phyloP scores from a whole-genome alignment of 768 basidiomycete genomes.

The Pisolithus albus region DNA sequence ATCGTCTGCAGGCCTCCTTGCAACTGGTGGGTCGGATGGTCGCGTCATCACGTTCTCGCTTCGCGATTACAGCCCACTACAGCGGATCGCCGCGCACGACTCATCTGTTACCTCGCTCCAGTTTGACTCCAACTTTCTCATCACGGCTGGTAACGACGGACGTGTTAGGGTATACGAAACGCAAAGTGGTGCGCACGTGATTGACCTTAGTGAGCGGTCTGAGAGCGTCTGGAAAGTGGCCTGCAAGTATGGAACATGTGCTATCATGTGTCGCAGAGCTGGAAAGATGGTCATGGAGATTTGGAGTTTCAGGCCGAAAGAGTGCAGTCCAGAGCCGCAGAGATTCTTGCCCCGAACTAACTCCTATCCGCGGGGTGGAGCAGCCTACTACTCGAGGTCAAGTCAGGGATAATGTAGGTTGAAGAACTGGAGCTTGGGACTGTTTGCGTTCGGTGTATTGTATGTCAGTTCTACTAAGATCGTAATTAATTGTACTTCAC shows the following conservation, averaged over 20 bases:
- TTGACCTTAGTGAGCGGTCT: constrained; percentile 70
- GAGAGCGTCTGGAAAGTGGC: constrained; percentile 87
- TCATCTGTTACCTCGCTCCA: constrained; percentile 83
- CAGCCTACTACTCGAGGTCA: too few relatives aligned
- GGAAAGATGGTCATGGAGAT: constrained; percentile 87
- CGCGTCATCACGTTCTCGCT: constrained; percentile 70
- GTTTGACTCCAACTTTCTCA: constrained; percentile 74
- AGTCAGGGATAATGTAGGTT: too few relatives aligned
- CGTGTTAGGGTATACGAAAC: constrained; percentile 69
- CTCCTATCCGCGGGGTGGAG: too few relatives aligned
- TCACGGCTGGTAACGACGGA: constrained; percentile 83
- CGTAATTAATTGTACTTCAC: too few relatives aligned
- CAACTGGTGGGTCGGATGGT: constrained; percentile 86
- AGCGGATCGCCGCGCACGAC: constrained; percentile 83
- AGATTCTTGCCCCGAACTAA: too few relatives aligned
- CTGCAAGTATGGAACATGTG: constrained; percentile 65
- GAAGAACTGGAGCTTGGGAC: too few relatives aligned
- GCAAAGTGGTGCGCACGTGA: constrained; percentile 54
- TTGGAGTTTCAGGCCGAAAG: constrained; percentile 61
- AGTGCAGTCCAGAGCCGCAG: constrained; percentile 1
- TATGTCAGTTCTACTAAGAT: too few relatives aligned
- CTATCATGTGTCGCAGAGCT: constrained; percentile 72
- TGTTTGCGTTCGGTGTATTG: too few relatives aligned
- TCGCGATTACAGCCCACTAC: constrained; percentile 35
- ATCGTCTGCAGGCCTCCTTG: constrained; percentile 47